These are phyloP conservation scores for Backusella westeae DNA, from an alignment of 192 early-diverging fungal genomes.

Conservation along the genomic window DNA sequence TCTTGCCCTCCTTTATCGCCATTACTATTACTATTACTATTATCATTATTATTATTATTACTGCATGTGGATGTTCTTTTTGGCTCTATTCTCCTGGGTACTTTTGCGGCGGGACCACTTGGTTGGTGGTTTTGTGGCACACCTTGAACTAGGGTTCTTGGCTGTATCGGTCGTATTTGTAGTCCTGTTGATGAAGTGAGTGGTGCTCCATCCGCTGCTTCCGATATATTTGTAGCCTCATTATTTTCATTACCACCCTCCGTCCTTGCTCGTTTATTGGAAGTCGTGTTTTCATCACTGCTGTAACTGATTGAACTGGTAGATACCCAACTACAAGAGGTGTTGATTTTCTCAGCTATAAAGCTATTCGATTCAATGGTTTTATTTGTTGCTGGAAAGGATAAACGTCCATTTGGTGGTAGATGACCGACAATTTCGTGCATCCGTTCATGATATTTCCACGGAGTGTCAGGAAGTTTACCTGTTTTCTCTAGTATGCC, in stretches of 20 bases:
- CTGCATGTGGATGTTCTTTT: not conserved
- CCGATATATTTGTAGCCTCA: not conserved
- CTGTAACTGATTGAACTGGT: not conserved
- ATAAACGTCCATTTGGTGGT: not conserved
- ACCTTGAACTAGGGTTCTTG: not conserved
- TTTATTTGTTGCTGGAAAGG: not conserved
- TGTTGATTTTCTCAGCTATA: not conserved
- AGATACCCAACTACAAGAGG: not conserved
- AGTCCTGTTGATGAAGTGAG: not conserved
- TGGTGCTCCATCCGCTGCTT: not conserved
- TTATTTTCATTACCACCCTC: not conserved
- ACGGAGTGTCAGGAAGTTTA: not conserved
- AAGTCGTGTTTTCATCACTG: not conserved
- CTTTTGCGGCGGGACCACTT: not conserved
- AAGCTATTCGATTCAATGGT: not conserved
- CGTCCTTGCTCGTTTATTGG: not conserved
- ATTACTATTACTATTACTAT: not conserved
- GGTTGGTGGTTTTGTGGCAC: not conserved
- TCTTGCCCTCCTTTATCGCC: not conserved
- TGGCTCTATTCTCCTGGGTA: not conserved
- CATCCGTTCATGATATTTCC: not conserved
- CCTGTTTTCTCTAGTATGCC: not conserved
- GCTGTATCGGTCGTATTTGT: not conserved
- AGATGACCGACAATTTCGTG: constrained; percentile 2
- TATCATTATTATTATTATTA: not conserved